These are phyloP conservation scores for Cicer cuneatum DNA, from an alignment of 306 rosid genomes.

Conservation along the genomic window DNA sequence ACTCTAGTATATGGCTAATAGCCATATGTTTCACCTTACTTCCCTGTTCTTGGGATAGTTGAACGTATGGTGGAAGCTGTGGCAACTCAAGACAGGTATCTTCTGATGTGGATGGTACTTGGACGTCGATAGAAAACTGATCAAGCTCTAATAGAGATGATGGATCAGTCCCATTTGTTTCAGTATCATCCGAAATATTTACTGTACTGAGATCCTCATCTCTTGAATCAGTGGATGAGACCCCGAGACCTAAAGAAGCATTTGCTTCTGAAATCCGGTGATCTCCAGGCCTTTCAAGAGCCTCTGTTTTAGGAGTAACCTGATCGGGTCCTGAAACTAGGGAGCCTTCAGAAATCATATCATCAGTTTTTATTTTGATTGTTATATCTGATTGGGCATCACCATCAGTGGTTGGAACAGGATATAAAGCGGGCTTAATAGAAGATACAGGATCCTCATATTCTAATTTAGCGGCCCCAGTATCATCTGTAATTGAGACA, in stretches of 20 bases:
- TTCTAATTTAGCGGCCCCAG: conserved; percentile 55
- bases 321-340: conserved; percentile 53
- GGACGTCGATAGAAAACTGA: conserved; percentile 63
- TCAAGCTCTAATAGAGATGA: conserved; percentile 63
- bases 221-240: conserved; percentile 51
- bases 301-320: conserved; percentile 52
- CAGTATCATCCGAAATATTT: conserved; percentile 55
- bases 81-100: conserved; percentile 83
- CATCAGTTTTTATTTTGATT: conserved; percentile 58
- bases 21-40: conserved; percentile 67
- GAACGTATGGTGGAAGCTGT: conserved; percentile 75
- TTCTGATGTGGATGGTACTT: conserved; percentile 68
- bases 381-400: conserved; percentile 51
- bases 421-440: conserved; percentile 58
- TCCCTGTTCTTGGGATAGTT: conserved; percentile 76
- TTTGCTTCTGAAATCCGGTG: conserved; percentile 46
- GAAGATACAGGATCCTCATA: conserved; percentile 60
- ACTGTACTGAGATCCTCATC: conserved; percentile 60
- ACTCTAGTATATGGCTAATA: conserved; percentile 70
- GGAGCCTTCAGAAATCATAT: conserved; percentile 56
- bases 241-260: conserved; percentile 54
- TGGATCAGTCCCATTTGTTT: conserved; percentile 57
- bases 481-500: conserved; percentile 60
- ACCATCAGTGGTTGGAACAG: conserved; percentile 50
- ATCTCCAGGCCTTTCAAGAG: conserved; percentile 62